These are phyloP conservation scores for Madurella mycetomatis DNA, from an alignment of 2,329 filamentous ascomycete species.

Conservation along the genomic window DNA sequence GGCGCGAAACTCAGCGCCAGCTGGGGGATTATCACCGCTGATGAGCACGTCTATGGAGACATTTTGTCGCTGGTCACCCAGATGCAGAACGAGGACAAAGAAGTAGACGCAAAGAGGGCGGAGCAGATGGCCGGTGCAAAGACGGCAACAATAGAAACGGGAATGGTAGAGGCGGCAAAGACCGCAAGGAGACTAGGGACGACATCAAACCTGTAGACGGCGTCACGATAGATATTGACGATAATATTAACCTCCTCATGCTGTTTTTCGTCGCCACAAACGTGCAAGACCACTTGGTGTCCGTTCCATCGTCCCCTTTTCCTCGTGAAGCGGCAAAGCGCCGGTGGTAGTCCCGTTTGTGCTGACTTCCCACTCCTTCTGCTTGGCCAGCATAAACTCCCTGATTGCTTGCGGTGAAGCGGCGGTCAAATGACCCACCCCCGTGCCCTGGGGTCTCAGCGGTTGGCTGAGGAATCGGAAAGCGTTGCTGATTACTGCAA, in stretches of 20 bases:
- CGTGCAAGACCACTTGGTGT: background rate
- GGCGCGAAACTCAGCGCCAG: conserved; percentile 18
- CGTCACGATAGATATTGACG: too few relatives aligned
- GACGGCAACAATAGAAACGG: too few relatives aligned
- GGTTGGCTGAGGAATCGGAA: conserved; percentile 9
- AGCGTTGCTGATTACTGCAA: conserved; percentile 8
- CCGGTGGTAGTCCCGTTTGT: conserved; percentile 1
- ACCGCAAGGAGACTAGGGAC: background rate
- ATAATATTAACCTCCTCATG: background rate
- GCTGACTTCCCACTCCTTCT: conserved; percentile 18
- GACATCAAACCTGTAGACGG: too few relatives aligned
- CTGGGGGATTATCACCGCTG: conserved; percentile 23
- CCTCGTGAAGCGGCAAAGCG: conserved; percentile 16
- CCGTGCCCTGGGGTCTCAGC: background rate
- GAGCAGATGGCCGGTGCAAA: too few relatives aligned
- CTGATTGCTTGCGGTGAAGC: conserved; percentile 18
- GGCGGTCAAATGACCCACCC: conserved; percentile 7
- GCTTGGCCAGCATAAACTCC: conserved; percentile 23
- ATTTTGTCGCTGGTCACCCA: conserved; percentile 15
- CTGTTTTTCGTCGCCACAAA: conserved; percentile 17
- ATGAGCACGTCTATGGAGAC: conserved; percentile 18
- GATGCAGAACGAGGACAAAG: conserved; percentile 2
- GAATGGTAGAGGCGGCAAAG: background rate
- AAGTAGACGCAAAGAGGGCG: too few relatives aligned
- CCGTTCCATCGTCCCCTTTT: background rate